These are phyloP conservation scores for Akanthomyces dipterigenus DNA, from an alignment of 2,329 filamentous ascomycete genomes.

Conservation along the genomic window DNA sequence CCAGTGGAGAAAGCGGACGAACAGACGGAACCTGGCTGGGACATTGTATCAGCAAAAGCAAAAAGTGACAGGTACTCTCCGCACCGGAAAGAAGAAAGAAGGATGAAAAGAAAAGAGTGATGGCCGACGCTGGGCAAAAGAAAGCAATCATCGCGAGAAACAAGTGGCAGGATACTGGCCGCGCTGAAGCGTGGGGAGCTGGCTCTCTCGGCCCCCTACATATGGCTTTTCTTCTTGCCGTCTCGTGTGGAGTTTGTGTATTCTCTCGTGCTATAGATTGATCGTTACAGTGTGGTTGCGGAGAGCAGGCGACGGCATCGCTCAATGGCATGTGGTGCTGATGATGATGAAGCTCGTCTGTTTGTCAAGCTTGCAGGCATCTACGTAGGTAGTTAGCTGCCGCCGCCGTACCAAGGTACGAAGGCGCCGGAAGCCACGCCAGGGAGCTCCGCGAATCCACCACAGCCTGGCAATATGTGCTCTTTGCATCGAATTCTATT, in stretches of 20 bases:
- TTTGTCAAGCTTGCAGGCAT: not conserved
- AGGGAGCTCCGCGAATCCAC: not conserved
- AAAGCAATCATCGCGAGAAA: not conserved
- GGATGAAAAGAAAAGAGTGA: not conserved
- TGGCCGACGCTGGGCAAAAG: not conserved
- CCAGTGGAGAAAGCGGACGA: slow-evolving; percentile 6
- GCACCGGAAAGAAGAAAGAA: not conserved
- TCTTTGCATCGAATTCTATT: not conserved
- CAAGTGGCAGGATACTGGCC: not conserved
- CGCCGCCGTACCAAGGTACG: not conserved
- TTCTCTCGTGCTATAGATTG: not conserved
- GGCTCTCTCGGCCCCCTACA: not conserved
- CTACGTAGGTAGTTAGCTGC: not conserved
- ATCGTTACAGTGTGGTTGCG: not conserved
- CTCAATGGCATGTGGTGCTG: not conserved
- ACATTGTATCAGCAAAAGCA: not conserved
- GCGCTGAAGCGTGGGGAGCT: not conserved
- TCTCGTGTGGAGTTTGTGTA: not conserved
- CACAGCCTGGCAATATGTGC: not conserved
- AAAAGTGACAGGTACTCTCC: slow-evolving; percentile 1
- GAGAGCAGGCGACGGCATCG: not conserved
- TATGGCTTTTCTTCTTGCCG: not conserved
- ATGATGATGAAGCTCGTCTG: not conserved
- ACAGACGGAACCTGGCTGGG: slow-evolving; percentile 1
- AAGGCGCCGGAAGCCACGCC: not conserved